Conservation (phyloP, 495 filamentous ascomycete species). For the Durotheca rogersii region DNA sequence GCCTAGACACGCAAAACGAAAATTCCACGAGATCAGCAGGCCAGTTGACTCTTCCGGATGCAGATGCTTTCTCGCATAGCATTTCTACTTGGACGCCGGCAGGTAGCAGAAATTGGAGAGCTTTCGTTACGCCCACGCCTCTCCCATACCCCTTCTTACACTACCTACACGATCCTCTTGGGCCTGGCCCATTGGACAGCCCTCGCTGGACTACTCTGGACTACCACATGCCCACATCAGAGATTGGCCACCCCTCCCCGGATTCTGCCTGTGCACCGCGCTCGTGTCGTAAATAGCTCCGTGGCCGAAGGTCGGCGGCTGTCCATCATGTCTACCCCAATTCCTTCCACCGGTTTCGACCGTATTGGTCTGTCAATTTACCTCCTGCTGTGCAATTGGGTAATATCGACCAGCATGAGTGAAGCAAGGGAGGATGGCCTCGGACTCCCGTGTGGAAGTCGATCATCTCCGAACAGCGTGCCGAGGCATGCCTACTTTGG, state of each 20-base stretch:
- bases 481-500: too few relatives aligned
- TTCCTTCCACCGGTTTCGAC: conserved; percentile 24
- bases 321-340: conserved; percentile 15
- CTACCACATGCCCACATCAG: conserved; percentile 17
- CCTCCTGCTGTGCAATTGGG: conserved; percentile 15
- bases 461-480: too few relatives aligned
- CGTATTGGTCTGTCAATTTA: conserved; percentile 11
- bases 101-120: conserved; percentile 25
- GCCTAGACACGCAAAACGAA: conserved; percentile 1
- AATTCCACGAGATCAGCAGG: conserved; percentile 28
- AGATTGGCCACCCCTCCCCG: conserved; percentile 3
- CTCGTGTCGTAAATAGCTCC: too few relatives aligned
- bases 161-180: background rate
- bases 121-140: conserved; percentile 21
- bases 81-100: conserved; percentile 8
- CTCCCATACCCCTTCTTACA: conserved; percentile 1
- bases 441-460: conserved; percentile 1
- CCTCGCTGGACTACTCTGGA: conserved; percentile 1
- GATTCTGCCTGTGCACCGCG: too few relatives aligned
- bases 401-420: conserved; percentile 5
- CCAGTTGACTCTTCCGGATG: conserved; percentile 24
- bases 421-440: conserved; percentile 18
- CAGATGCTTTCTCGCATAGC: conserved; percentile 25
- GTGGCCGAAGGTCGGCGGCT: too few relatives aligned
- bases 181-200: conserved; percentile 21